Evolutionary conservation across 2,329 filamentous ascomycete genomes (phyloP).

Genomic region (Knufia fluminis): DNA sequence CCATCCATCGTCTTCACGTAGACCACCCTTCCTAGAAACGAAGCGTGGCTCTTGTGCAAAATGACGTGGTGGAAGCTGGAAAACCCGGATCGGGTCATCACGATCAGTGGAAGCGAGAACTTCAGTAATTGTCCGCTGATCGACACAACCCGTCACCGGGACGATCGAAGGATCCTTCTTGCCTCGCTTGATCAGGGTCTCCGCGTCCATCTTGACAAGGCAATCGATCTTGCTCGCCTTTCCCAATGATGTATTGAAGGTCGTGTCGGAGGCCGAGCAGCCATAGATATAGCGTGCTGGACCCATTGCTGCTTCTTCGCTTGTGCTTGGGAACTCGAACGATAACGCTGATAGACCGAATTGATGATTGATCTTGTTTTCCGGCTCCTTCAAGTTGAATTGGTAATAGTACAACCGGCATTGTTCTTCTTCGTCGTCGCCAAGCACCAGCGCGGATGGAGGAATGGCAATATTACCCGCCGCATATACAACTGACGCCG

Average conservation of each 20-base stretch:
- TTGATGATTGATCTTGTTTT: slow-evolving; percentile 45
- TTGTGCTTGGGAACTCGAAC: slow-evolving; percentile 59
- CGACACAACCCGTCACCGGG: slow-evolving; percentile 52
- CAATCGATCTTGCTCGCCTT: slow-evolving; percentile 58
- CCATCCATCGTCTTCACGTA: slow-evolving; percentile 56
- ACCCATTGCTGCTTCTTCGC: slow-evolving; percentile 47
- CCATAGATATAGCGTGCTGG: slow-evolving; percentile 56
- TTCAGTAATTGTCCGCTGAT: slow-evolving; percentile 45
- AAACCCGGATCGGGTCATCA: slow-evolving; percentile 52
- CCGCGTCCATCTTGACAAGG: slow-evolving; percentile 52
- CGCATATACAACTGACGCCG: slow-evolving; percentile 54
- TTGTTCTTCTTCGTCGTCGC: slow-evolving; percentile 50
- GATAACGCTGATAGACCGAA: slow-evolving; percentile 57
- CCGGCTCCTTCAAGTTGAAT: slow-evolving; percentile 40
- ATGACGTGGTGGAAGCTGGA: slow-evolving; percentile 51
- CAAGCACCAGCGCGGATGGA: slow-evolving; percentile 27
- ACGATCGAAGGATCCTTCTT: slow-evolving; percentile 36
- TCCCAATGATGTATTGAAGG: slow-evolving; percentile 53
- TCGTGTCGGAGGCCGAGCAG: slow-evolving; percentile 50
- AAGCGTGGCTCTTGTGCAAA: slow-evolving; percentile 62
- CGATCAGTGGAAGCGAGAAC: slow-evolving; percentile 39
- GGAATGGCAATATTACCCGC: slow-evolving; percentile 55
- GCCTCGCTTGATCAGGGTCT: slow-evolving; percentile 45
- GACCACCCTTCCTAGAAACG: slow-evolving; percentile 38
- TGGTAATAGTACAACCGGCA: slow-evolving; percentile 62